Conservation (phyloP, 768 basidiomycete species). For the Pleurotus sapidus region DNA sequence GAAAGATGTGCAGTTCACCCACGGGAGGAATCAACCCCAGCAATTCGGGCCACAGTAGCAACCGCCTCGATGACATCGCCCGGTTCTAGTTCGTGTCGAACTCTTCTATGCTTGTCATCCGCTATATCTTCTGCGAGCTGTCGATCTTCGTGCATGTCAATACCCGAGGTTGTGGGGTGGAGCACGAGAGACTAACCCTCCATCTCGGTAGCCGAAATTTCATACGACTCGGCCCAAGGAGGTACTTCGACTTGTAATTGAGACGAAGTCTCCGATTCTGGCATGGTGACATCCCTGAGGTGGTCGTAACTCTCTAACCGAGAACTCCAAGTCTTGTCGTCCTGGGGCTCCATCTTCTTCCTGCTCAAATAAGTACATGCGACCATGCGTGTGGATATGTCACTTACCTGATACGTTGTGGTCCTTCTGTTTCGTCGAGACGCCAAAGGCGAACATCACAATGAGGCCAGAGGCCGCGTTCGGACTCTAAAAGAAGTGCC, state of each 20-base stretch:
- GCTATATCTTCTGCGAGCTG: conserved; percentile 73
- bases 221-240: conserved; percentile 73
- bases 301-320: conserved; percentile 41
- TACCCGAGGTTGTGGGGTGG: conserved; percentile 3
- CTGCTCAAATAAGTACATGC: conserved; percentile 29
- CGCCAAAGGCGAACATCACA: conserved; percentile 58
- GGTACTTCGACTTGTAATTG: conserved; percentile 57
- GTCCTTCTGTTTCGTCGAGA: conserved; percentile 91
- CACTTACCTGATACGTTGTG: conserved; percentile 72
- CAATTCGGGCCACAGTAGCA: conserved; percentile 81
- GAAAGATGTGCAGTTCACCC: conserved; percentile 22
- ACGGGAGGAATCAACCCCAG: conserved; percentile 93
- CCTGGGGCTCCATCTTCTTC: conserved; percentile 72
- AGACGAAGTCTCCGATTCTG: conserved; percentile 48
- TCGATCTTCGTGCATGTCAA: conserved; percentile 32
- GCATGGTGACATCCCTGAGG: conserved; percentile 48
- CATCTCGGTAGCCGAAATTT: conserved; percentile 58
- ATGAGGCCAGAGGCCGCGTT: conserved; percentile 82
- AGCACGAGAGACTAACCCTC: conserved; percentile 42
- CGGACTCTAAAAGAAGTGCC: conserved; percentile 59
- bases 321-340: conserved; percentile 43
- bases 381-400: no score
- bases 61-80: conserved; percentile 89
- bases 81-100: conserved; percentile 83
- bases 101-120: conserved; percentile 86